Conservation (phyloP, 1,284 basidiomycete genomes). For the Papiliotrema laurentii region DNA sequence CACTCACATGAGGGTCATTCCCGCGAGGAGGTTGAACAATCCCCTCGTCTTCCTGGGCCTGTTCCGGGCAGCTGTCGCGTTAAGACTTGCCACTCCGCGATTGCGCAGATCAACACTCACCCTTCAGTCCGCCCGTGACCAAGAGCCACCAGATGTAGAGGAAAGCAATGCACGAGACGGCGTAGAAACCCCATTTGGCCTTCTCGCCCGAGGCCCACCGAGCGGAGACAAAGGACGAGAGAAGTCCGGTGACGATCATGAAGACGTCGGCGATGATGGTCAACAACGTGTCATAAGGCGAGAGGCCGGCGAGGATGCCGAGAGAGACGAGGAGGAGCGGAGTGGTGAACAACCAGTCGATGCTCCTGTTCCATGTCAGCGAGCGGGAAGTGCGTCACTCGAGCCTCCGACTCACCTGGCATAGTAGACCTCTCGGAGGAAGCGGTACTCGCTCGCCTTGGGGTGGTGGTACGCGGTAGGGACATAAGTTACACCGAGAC, state of each 20-base stretch:
- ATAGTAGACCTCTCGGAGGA: constrained; percentile 31
- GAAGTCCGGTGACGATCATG: constrained; percentile 35
- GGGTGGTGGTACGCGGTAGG: constrained; percentile 19
- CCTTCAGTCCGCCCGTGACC: constrained; percentile 31
- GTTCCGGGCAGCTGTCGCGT: constrained; percentile 19
- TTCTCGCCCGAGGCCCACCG: constrained; percentile 22
- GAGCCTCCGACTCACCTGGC: no score
- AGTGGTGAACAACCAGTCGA: constrained; percentile 37
- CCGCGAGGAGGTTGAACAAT: constrained; percentile 31
- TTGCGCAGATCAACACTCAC: no score
- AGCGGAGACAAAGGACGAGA: constrained; percentile 21
- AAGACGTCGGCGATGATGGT: constrained; percentile 33
- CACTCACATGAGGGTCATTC: constrained; percentile 30
- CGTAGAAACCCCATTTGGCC: constrained; percentile 33
- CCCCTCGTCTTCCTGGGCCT: constrained; percentile 31
- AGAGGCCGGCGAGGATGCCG: constrained; percentile 32
- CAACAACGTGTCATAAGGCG: constrained; percentile 29
- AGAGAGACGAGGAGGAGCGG: constrained; percentile 36
- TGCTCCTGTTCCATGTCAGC: no score
- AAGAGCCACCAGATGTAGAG: constrained; percentile 32
- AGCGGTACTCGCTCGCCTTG: constrained; percentile 15
- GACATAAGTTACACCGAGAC: constrained; percentile 28
- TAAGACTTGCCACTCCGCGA: no score
- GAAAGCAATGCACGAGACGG: constrained; percentile 29
- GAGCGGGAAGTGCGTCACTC: no score